Percentiles rank a stretch among this genome's conserved stretches.
Conservation (phyloP, 1,284 basidiomycete genomes). For the Cryptococcus floricola region DNA sequence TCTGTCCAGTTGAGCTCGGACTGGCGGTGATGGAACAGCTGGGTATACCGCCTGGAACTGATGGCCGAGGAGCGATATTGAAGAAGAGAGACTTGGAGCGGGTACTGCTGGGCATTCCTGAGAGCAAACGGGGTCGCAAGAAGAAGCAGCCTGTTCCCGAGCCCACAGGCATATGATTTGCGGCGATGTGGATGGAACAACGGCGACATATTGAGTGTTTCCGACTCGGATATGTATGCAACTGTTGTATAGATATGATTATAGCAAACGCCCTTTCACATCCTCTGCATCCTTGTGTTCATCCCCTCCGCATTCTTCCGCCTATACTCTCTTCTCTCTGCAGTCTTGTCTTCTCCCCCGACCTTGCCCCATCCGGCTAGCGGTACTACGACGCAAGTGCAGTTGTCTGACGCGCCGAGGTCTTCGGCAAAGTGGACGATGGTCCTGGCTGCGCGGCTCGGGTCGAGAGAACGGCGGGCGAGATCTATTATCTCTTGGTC, state of each 20-base stretch:
- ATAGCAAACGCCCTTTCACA: slow-evolving; percentile 23
- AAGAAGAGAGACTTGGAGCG: slow-evolving; percentile 4
- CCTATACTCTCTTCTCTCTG: slow-evolving; percentile 74
- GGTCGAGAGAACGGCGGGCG: slow-evolving; percentile 66
- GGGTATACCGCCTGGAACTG: slow-evolving; percentile 2
- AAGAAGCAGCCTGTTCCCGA: not conserved
- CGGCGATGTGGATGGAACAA: no score
- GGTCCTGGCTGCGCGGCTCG: slow-evolving; percentile 72
- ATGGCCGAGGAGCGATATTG: slow-evolving; percentile 1
- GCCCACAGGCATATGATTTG: no score
- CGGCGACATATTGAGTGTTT: no score
- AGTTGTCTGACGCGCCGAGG: slow-evolving; percentile 85
- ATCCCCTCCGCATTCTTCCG: slow-evolving; percentile 59
- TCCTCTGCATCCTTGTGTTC: slow-evolving; percentile 48
- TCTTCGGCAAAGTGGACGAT: slow-evolving; percentile 88
- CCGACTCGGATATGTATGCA: no score
- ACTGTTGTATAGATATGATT: no score
- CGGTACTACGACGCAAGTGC: slow-evolving; percentile 87
- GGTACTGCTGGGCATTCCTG: slow-evolving; percentile 4
- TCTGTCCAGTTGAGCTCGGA: slow-evolving; percentile 7
- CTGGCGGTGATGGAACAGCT: slow-evolving; percentile 5
- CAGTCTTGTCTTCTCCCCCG: slow-evolving; percentile 67
- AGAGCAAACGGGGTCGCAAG: not conserved
- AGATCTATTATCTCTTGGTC: slow-evolving; percentile 95
- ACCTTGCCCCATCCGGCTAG: slow-evolving; percentile 86